Base-by-base conservation (phyloP, 2,329 filamentous ascomycete genomes). In the Teratosphaeria nubilosa region DNA sequence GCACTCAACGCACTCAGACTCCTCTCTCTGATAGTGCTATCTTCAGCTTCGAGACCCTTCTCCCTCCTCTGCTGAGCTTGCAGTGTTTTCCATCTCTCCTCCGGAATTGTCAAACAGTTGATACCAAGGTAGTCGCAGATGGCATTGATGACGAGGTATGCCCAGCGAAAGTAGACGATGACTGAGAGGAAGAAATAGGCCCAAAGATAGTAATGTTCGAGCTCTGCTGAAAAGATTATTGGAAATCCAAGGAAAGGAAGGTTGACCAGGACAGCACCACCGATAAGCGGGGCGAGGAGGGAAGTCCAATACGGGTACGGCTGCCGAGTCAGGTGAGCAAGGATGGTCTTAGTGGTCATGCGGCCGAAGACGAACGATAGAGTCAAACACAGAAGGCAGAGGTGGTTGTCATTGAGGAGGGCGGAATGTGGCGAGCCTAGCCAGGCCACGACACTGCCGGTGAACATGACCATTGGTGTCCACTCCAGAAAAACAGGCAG, bases 261-360 rank as follows among this genome's bases (percentile, higher is more conserved):
- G 75, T 97, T 96, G 24, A 83, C 86, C 48, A 97, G 76, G 1
- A 92, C 68, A 6, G 91, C 91, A 56, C 94, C 94, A 55, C 88
- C 88, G 53, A 96, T 81, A 45, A 99, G 84, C 7, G 94, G 94
- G 34, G 83, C 84, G 41, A 97, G 80, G 82, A 97, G 88, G 54
- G 94, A 82, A 11, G 94, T 97, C 91, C 91, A 97, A 80, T 89
- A 95, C 1, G 94, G 94, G 75, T 97, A 99, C 3, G 92, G 89
- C 73, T 97, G 94, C 62, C 85, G 85, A 1, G 94, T 94, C 55
- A 99, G 80, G 74, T 99, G 94, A 2, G 94, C 92, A 20, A 99
- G 85, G 70, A 99, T 99, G 74, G 97, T 97, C 79, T 97, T 99
- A 45, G 94, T 99, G 0, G 94, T 97, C 86, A 99, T 91, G 65